Base-by-base conservation (phyloP, 2,329 filamentous ascomycete species). In the Macrophomina pseudophaseolina region DNA sequence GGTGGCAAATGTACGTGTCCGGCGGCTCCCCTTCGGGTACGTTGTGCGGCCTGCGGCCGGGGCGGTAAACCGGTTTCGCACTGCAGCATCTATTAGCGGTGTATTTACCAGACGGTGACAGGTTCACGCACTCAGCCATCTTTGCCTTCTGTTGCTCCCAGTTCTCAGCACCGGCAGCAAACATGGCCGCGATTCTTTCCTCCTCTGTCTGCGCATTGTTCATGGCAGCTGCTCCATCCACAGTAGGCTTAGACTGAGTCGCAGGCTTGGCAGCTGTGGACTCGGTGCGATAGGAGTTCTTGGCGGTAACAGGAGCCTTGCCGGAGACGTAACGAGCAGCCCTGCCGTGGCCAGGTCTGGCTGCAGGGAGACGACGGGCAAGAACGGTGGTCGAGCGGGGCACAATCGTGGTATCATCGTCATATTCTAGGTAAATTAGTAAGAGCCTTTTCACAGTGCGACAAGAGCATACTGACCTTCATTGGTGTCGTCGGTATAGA, bases 341-440 rank as follows among this genome's bases (percentile, higher is more conserved):
- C 71, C 92, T 88, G 63, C 95, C 96, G 70, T 93, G 93, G 35
- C 95, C 95, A 56, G 90, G 90, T 74, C 94, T 93, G 63, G 88
- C 84, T 6, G 95, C 92, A 3, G 95, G 95, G 69, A 95, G 85
- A 68, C 95, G 89, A 68, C 92, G 90, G 48, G 94, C 95, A 71
- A 97, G 90, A 66, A 99, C 93, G 0, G 93, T 96, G 2, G 94
- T 97, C 18, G 95, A 97, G 73, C 95, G 91, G 52, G 94, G 92
- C 64, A 99, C 97, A 72, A 97, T 94, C n/a, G 91, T 92, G 0
- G 95, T 98, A 77, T 99, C 95, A 83, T 99, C 95, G 73, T 97
- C 92, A 76, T 98, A 98, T 81, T 96, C 95, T 97, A 49, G 14
- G 32, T 35, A 9, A 5, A 28, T 62, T 49, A 62, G 58, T 35